These are phyloP conservation scores for Ceratocystis ficicola DNA, from an alignment of 2,329 filamentous ascomycete species.

Conservation along the genomic window DNA sequence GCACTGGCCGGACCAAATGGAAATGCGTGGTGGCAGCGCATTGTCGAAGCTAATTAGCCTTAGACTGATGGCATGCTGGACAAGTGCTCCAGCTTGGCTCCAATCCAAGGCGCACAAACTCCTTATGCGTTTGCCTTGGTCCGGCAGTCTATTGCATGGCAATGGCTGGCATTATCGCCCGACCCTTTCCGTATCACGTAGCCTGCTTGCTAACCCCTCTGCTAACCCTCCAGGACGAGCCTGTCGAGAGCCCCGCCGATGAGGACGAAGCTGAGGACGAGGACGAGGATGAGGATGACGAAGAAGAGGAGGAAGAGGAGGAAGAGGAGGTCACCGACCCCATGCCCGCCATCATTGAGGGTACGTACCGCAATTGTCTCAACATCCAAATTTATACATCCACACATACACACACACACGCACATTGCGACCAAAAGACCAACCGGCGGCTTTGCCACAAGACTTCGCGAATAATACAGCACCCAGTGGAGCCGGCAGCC, in stretches of 20 bases:
- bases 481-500: neutral
- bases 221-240: constrained; percentile 24
- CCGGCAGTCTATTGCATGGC: neutral
- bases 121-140: too few relatives aligned
- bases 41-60: neutral
- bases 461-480: neutral
- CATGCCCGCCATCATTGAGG: constrained; percentile 82
- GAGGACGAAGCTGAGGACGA: constrained; percentile 42
- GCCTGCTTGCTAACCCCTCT: constrained; percentile 28
- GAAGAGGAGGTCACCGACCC: constrained; percentile 78
- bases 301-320: constrained; percentile 61
- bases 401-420: too few relatives aligned
- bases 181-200: too few relatives aligned
- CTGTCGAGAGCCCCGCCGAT: constrained; percentile 27
- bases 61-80: too few relatives aligned
- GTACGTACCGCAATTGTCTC: constrained; percentile 42
- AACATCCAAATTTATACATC: neutral
- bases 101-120: too few relatives aligned
- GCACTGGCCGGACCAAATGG: neutral
- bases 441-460: neutral
- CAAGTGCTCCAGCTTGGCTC: neutral
- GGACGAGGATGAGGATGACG: constrained; percentile 48
- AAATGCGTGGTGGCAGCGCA: neutral
- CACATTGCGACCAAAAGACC: constrained; percentile 10
- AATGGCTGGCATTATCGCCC: too few relatives aligned